These are phyloP conservation scores for Podaxis pistillaris DNA, from an alignment of 768 basidiomycete species.

Conservation along the genomic window DNA sequence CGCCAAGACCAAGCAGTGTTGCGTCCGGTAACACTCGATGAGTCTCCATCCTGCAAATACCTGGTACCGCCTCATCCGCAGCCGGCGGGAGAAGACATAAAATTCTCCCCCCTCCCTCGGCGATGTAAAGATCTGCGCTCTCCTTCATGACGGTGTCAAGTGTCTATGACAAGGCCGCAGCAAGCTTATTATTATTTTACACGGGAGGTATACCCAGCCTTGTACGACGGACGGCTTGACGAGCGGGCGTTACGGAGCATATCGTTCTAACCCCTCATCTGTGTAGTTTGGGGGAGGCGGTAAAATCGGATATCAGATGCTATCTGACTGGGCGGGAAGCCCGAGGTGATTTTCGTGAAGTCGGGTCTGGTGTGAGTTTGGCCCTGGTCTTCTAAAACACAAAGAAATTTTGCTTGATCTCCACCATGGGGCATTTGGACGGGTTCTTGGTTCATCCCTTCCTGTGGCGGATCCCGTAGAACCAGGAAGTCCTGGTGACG, in stretches of 20 bases:
- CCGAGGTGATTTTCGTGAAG: constrained; percentile 6
- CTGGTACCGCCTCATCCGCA: constrained; percentile 3
- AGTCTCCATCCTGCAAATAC: background rate
- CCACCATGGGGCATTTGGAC: background rate
- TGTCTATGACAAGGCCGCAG: background rate
- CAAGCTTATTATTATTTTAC: background rate
- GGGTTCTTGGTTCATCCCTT: background rate
- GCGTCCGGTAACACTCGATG: background rate
- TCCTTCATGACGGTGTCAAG: background rate
- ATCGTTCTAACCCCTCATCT: background rate
- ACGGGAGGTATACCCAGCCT: too few relatives aligned
- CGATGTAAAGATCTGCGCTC: background rate
- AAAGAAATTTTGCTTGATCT: background rate
- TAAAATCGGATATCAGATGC: background rate
- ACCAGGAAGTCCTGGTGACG: constrained; percentile 4
- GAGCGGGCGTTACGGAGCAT: background rate
- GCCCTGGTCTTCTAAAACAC: background rate
- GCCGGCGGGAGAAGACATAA: background rate
- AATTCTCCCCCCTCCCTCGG: background rate
- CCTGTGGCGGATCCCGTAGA: background rate
- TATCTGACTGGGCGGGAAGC: background rate
- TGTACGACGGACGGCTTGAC: background rate
- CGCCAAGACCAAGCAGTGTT: background rate
- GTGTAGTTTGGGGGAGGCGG: background rate
- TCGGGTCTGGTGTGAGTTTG: background rate